A percentile compares a stretch with the other conserved stretches of the same genome.
Evolutionary conservation across 2,329 filamentous ascomycete genomes (phyloP).

Genomic region (Ophiostoma sp.): DNA sequence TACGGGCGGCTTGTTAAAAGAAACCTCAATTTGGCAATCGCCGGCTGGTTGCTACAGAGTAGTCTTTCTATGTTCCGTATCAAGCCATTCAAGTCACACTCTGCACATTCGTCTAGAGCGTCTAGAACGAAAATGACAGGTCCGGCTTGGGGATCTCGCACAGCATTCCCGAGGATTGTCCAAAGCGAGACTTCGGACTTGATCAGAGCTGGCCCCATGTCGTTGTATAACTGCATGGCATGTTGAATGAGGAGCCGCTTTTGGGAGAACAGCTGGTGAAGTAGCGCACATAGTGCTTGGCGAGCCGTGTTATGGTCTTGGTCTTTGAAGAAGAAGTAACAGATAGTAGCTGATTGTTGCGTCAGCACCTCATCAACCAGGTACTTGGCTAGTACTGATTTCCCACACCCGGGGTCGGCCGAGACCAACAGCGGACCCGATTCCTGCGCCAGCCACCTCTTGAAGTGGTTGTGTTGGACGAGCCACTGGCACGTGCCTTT

Average conservation of each 20-base stretch:
- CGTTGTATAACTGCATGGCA: not conserved
- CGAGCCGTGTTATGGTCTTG: not conserved
- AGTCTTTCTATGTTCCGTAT: too few species aligned
- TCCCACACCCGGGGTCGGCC: not conserved
- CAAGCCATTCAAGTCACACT: too few species aligned
- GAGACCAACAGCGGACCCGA: not conserved
- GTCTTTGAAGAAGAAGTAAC: not conserved
- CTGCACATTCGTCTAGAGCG: too few species aligned
- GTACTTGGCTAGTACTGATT: not conserved
- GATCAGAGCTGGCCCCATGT: too few species aligned
- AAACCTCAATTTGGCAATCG: too few species aligned
- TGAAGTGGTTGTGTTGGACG: not conserved
- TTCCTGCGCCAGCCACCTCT: not conserved
- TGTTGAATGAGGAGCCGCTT: not conserved
- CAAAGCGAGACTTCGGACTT: too few species aligned
- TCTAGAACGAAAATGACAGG: too few species aligned
- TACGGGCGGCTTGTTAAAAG: not conserved
- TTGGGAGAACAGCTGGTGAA: not conserved
- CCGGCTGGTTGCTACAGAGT: too few species aligned
- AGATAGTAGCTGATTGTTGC: not conserved
- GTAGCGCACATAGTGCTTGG: not conserved
- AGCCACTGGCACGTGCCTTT: not conserved
- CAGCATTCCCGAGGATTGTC: too few species aligned
- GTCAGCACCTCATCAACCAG: not conserved
- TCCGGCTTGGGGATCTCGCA: too few species aligned